Base-by-base conservation (phyloP, 1,284 basidiomycete genomes). In the Porogramme epimiltina region DNA sequence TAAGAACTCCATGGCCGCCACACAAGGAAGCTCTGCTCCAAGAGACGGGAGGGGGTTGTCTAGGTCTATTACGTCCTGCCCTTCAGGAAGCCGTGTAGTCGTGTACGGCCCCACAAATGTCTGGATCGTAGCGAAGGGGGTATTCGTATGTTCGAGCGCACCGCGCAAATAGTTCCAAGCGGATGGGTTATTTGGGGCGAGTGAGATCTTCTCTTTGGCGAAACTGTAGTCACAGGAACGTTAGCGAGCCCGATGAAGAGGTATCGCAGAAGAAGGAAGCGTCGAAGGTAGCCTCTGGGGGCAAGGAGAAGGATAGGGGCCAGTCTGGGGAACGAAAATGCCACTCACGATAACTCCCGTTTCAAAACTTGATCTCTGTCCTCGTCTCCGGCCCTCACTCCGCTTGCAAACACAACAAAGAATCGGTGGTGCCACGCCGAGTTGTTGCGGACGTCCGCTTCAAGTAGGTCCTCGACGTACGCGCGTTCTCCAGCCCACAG, bases 391-490 rank as follows among this genome's bases (percentile, higher is more conserved):
- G 73, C 66, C 61, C 78, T 72, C 59, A 77, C 75, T 3, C 85
- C 89, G 47, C 82, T 80, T 47, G 83, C 82, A 62, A 93, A 94
- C n/a, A 89, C 79, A 46, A 94, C 81, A 68, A 96, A 98, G 79
- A 94, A 98, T 22, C 96, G 85, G 76, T 98, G 97, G 67, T 96
- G 93, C 96, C 96, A 99, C 15, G 93, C 97, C 38, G 92, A 95
- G 67, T 99, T 99, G 70, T 99, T 99, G 62, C 95, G 74, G 34
- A 96, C 78, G 69, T 99, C 96, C 20, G 79, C 71, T 5, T 76
- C 74, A 23, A 98, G 69, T 75, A 98, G 81, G 49, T 70, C 67
- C 57, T 95, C 89, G 46, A 91, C 81, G 69, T 91, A 97, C 23
- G 77, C 77, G 18, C 89, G 72, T 71, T 98, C 96, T 13, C 77